Base-by-base conservation (phyloP, 2,329 filamentous ascomycete species). In the Rhinocladiella mackenziei region DNA sequence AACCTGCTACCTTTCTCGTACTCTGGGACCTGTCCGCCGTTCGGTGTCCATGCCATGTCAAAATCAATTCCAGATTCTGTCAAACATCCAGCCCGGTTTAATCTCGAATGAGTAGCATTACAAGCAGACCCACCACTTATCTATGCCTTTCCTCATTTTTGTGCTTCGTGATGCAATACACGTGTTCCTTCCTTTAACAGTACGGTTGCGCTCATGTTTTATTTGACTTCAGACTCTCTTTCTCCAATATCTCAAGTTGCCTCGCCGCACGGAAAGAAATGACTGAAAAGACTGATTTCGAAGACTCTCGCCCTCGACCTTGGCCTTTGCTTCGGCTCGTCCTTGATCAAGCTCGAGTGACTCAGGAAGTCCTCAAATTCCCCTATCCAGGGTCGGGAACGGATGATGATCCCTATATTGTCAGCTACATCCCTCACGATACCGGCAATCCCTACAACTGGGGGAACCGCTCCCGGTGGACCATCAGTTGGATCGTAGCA, bases 401-500 rank as follows among this genome's bases (percentile, higher is more conserved):
- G 2, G 61, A 71, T 6, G 77, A 83, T 31, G 77, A 82, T 29
- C 84, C 84, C 1, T 88, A 77, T 52, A 65, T 80, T 22, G 82
- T 88, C 53, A 76, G 78, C 43, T 89, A 82, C 66, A 74, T 86
- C 15, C 74, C 77, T 13, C 63, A 78, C 39, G 84, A 89, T 60
- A 74, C 76, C 7, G 75, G 78, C 52, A 84, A 88, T 61, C 81
- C 84, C 1, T 75, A 83, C 71, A 68, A 69, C 36, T 84, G 80
- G 56, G 65, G 73, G 7, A 47, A 58, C 2, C 43, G 58, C 19
- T 76, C 74, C 63, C 86, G 86, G 66, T 88, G 84, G 83, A 60
- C 62, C 20, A 77, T 83, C 51, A 83, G 81, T 1, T 58, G 76
- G 39, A 61, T 83, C 29, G 77, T 83, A 44, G 81, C 83, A 9